Conservation (phyloP, 2,329 filamentous ascomycete species). For the Apiospora saccharicola region DNA sequence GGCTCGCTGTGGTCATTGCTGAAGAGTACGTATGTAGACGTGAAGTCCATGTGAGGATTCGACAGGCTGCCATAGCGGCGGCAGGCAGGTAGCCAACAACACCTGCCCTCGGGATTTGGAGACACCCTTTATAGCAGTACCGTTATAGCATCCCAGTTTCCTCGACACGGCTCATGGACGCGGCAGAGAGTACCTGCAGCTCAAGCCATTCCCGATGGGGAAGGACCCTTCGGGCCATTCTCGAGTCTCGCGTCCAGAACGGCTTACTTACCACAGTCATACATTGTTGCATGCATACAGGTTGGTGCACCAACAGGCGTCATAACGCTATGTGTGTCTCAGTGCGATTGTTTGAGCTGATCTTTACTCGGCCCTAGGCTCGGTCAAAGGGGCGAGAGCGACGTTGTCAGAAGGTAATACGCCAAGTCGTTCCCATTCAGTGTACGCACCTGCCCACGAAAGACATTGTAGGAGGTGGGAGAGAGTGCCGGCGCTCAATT, state of each 20-base stretch:
- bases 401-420: not conserved
- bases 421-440: not conserved
- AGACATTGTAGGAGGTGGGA: not conserved
- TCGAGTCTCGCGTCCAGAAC: conserved; percentile 11
- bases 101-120: not conserved
- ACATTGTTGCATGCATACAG: not conserved
- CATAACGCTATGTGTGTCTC: conserved; percentile 12
- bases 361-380: not conserved
- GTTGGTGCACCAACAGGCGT: not conserved
- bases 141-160: conserved; percentile 21
- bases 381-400: not conserved
- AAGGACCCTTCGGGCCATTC: conserved; percentile 16
- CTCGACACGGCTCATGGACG: conserved; percentile 15
- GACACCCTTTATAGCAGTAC: not conserved
- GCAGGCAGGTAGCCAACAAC: not conserved
- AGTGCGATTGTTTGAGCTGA: not conserved
- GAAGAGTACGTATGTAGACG: not conserved
- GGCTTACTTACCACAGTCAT: conserved; percentile 8
- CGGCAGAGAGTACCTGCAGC: conserved; percentile 23
- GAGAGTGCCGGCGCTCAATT: not conserved
- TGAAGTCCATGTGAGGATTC: not conserved
- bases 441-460: not conserved
- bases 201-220: conserved; percentile 20
- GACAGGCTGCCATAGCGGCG: not conserved
- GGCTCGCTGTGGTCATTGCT: not conserved